Evolutionary conservation across 164 flowering plant genomes (phyloP), one percentile per base, ranked within the genome.

Genomic region (Saururus chinensis): DNA sequence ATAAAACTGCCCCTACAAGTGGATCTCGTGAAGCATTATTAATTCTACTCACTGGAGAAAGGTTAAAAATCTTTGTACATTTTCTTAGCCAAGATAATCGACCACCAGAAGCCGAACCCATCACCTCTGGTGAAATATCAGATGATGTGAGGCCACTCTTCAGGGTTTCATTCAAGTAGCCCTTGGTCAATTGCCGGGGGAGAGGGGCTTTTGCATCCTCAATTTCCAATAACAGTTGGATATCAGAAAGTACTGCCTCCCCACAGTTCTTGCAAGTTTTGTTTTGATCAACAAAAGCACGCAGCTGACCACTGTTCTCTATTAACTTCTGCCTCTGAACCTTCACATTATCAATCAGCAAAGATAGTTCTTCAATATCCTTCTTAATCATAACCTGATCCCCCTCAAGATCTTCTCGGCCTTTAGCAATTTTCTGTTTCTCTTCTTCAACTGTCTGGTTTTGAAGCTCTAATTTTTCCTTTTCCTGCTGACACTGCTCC

Each of bases 261-360:
- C 87, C 87, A 77, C 96, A 87, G 37, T 62, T 71, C 40, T 68
- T 67, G 72, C 96, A 87, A 58, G 68, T 68, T 71, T 77, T 88
- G 42, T 73, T 73, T 73, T 73, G 84, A 71, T 83, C 89, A 48
- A 87, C 74, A 71, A 78, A 71, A 26, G 75, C 66, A 68, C 77
- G 69, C 65, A 87, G 82, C 8, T 61, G 68, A 17, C 40, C 63
- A 62, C 81, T 82, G 68, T 86, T 85, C 67, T 67, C 72, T 12
- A 76, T 60, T 55, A 85, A 75, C 25, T 72, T 72, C 66, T 87
- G 81, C 23, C 93, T 57, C 60, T 84, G 86, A 19, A 70, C 66
- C 74, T 82, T 86, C 23, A 89, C 70, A 71, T 78, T 87, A 68
- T 69, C 72, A 64, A 79, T 89, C 42, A 88, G 88, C 19, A n/a